Conservation (phyloP, 148 eudicot species). For the Amaranthus palmeri region DNA sequence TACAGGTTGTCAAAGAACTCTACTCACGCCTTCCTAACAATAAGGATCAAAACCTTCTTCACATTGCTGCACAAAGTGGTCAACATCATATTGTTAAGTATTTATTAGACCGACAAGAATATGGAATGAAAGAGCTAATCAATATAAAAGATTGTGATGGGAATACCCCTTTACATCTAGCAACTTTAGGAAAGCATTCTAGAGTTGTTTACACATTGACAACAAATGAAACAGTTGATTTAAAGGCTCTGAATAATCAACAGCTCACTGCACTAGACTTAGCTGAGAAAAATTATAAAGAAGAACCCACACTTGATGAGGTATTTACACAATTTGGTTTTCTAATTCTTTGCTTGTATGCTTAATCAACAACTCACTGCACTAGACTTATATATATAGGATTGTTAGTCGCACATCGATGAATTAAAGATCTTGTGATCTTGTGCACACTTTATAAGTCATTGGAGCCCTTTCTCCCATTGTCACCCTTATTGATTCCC, state of each 20-base stretch:
- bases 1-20: neutral
- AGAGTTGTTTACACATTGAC: conserved; percentile 5
- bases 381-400: no score
- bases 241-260: neutral
- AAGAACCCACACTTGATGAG: neutral
- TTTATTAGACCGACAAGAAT: neutral
- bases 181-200: conserved; percentile 4
- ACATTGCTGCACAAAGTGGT: neutral
- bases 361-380: no score
- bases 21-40: neutral
- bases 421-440: no score
- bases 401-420: no score
- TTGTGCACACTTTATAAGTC: no score
- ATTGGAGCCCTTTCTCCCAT: no score
- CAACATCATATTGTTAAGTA: neutral
- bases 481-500: no score
- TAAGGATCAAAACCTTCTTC: neutral
- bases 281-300: neutral
- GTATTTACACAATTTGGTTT: neutral
- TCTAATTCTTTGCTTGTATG: no score
- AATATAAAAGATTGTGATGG: conserved; percentile 11
- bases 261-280: conserved; percentile 5
- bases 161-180: conserved; percentile 19
- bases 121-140: neutral
- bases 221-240: neutral